These are phyloP conservation scores for Fragilaria radians DNA, from an alignment of 108 stramenopile species.

Conservation along the genomic window DNA sequence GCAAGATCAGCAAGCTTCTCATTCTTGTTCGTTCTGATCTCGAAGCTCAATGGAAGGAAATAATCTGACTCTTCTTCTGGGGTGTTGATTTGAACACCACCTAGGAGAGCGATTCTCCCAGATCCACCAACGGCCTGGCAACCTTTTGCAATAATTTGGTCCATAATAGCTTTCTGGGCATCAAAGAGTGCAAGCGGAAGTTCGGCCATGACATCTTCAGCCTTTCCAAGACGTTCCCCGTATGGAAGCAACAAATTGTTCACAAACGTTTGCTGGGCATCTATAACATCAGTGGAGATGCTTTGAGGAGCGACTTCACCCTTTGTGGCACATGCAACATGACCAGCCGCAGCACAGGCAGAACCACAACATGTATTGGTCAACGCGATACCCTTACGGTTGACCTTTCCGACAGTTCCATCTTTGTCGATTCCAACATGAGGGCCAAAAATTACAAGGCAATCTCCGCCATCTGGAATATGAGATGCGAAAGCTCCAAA, in stretches of 20 bases:
- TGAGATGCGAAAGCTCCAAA: constrained; percentile 68
- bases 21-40: constrained; percentile 13
- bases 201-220: constrained; percentile 37
- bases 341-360: constrained; percentile 48
- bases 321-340: constrained; percentile 20
- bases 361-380: constrained; percentile 57
- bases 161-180: constrained; percentile 17
- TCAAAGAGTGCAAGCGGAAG: constrained; percentile 54
- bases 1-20: constrained; percentile 10
- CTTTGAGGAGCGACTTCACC: constrained; percentile 11
- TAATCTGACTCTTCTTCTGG: constrained; percentile 14
- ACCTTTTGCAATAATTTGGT: constrained; percentile 5
- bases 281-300: constrained; percentile 22
- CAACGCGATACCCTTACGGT: constrained; percentile 39
- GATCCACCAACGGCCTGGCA: constrained; percentile 1
- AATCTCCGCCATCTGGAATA: constrained; percentile 55
- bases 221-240: constrained; percentile 30
- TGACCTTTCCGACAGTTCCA: constrained; percentile 57
- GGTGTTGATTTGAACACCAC: constrained; percentile 38
- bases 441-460: constrained; percentile 56
- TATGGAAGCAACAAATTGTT: constrained; percentile 40
- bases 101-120: constrained; percentile 24
- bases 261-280: constrained; percentile 48
- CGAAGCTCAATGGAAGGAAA: constrained; percentile 27
- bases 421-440: constrained; percentile 55